These are phyloP conservation scores for Thelephora terrestris DNA, from an alignment of 1,284 basidiomycete genomes.

Conservation along the genomic window DNA sequence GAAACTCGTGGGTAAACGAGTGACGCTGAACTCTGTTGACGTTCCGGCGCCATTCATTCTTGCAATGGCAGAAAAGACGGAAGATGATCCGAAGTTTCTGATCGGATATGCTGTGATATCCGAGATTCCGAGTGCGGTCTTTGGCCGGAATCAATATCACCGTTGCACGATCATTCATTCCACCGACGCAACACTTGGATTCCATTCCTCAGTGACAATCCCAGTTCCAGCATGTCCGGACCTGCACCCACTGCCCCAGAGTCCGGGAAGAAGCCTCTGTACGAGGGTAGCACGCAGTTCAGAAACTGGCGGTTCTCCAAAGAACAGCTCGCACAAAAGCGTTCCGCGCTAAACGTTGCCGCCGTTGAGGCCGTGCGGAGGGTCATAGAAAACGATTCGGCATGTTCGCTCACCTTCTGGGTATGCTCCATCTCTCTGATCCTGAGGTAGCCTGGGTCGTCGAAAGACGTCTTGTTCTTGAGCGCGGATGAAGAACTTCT, in stretches of 20 bases:
- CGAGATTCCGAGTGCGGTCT: too few relatives aligned
- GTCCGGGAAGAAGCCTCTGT: conserved; percentile 32
- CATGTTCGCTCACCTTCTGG: conserved; percentile 26
- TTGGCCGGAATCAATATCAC: too few relatives aligned
- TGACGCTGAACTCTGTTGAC: too few relatives aligned
- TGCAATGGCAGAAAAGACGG: too few relatives aligned
- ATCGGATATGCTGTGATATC: too few relatives aligned
- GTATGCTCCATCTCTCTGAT: conserved; percentile 5
- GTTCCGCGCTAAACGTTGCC: conserved; percentile 58
- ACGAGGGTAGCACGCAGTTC: conserved; percentile 81
- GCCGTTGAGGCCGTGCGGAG: conserved; percentile 67
- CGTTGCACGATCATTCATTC: too few relatives aligned
- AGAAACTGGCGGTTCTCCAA: conserved; percentile 81
- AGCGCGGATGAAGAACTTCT: conserved; percentile 77
- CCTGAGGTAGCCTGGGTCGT: conserved; percentile 50
- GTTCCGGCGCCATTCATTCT: too few relatives aligned
- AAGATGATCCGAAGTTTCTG: too few relatives aligned
- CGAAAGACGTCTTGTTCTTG: conserved; percentile 61
- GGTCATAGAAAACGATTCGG: conserved; percentile 76
- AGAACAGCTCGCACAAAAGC: conserved; percentile 47
- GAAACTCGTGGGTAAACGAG: too few relatives aligned
- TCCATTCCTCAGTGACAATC: too few relatives aligned
- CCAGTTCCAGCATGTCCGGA: too few relatives aligned
- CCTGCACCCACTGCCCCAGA: conserved; percentile 6
- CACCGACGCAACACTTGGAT: too few relatives aligned